Base-by-base conservation (phyloP, 2,329 filamentous ascomycete genomes). In the Penicillium sp. region DNA sequence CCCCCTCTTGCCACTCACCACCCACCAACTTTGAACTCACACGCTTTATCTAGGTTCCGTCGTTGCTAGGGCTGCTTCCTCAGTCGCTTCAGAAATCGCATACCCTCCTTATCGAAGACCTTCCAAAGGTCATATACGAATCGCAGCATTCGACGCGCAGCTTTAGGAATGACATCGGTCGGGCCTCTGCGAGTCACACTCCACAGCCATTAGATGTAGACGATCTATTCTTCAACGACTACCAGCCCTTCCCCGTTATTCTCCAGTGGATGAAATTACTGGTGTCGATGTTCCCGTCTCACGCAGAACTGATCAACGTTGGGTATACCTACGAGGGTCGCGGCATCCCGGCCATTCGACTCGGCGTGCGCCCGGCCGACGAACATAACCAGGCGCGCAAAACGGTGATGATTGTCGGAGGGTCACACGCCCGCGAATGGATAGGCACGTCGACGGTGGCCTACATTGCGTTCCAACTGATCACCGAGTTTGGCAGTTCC, bases 391-490 rank as follows among this genome's bases (percentile, higher is more conserved):
- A 68, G 12, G 80, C 78, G 5, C 84, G 89, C 50, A 90, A 90
- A 70, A 93, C 90, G 0, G 84, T 96, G 56, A 78, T 96, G 51
- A 79, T 99, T 20, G 86, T 86, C 3, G 94, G 91, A 54, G 93
- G 93, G 49, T 81, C 89, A n/a, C 94, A 97, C 71, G 93, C 92
- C 3, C 84, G 94, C 38, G 94, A 99, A 78, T 99, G 94, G 94
- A 96, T 99, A 62, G 90, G 91, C 47, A 91, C 88, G 0, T 94
- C 88, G 66, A 96, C 91, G 0, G 90, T 95, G 52, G 95, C 88
- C 65, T 97, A 96, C 66, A 77, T 96, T 28, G 91, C 93, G 9
- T 96, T 94, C 83, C 89, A 85, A 16, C 81, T 97, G 48, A 89
- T 96, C 65, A 92, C 89, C 0, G 83, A 85, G 4, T 95, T 93